A percentile compares a stretch with the other conserved stretches of the same genome.
These are phyloP conservation scores for Phaeoacremonium minimum DNA, from an alignment of 2,329 filamentous ascomycete species.

Conservation along the genomic window DNA sequence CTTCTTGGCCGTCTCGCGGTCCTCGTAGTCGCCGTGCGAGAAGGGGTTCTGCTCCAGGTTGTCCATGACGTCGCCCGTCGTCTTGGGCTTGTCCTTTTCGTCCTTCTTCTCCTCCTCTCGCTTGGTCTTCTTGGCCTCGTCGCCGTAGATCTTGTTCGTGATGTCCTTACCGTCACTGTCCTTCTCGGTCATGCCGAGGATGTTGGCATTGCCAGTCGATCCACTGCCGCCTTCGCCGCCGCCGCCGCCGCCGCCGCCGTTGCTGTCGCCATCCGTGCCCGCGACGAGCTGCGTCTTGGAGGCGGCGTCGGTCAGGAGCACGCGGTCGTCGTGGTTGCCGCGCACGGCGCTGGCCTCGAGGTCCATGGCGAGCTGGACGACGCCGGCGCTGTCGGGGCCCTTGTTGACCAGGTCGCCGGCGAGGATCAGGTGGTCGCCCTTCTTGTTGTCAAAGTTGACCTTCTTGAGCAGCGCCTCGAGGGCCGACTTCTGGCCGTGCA, in stretches of 20 bases:
- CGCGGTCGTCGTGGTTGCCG: conserved; percentile 87
- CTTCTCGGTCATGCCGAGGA: conserved; percentile 8
- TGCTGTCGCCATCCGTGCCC: conserved; percentile 11
- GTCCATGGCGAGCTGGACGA: conserved; percentile 70
- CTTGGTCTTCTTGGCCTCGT: conserved; percentile 1
- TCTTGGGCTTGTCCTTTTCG: not conserved
- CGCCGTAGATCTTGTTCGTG: not conserved
- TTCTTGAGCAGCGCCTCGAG: conserved; percentile 63
- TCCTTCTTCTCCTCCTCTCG: not conserved
- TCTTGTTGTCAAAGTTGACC: conserved; percentile 51
- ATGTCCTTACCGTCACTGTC: conserved; percentile 18
- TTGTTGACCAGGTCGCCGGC: conserved; percentile 80
- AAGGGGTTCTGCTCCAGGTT: conserved; percentile 14
- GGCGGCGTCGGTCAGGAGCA: conserved; percentile 61
- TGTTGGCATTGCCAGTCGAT: too few species aligned
- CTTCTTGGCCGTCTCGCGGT: conserved; percentile 52
- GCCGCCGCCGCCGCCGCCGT: not conserved
- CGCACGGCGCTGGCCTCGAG: conserved; percentile 77
- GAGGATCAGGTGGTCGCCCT: conserved; percentile 70
- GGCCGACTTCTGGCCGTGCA: conserved; percentile 78
- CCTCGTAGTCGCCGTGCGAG: conserved; percentile 28
- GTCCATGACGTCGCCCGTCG: conserved; percentile 1
- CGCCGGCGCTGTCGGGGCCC: conserved; percentile 76
- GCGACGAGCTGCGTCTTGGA: conserved; percentile 24
- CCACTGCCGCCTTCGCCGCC: not conserved